Conservation (phyloP, 495 filamentous ascomycete genomes). For the Hypoxylon fragiforme region DNA sequence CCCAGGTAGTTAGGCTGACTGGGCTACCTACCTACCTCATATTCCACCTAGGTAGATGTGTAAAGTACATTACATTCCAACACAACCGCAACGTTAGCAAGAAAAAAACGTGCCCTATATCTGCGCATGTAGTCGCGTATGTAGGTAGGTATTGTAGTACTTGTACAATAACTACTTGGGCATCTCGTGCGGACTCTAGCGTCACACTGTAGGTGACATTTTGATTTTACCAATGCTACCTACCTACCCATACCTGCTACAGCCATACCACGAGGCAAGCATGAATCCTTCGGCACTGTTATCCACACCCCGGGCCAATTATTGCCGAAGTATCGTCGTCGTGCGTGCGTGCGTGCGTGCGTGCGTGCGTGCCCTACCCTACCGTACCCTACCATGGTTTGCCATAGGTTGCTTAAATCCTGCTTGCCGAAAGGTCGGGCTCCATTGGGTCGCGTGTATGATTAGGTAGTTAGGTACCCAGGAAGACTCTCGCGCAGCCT, state of each 20-base stretch:
- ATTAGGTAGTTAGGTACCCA: constrained; percentile 1
- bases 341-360: too few species aligned
- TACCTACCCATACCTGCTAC: constrained; percentile 4
- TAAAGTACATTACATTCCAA: background rate
- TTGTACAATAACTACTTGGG: too few species aligned
- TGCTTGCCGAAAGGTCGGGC: constrained; percentile 4
- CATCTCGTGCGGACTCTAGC: too few species aligned
- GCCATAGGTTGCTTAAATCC: background rate
- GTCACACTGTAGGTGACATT: too few species aligned
- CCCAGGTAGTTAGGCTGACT: background rate
- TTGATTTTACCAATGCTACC: too few species aligned
- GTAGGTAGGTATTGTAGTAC: too few species aligned
- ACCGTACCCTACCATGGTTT: constrained; percentile 15
- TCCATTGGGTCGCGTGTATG: constrained; percentile 8
- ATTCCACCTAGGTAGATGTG: too few species aligned
- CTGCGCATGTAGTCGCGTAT: constrained; percentile 1
- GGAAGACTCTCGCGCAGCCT: too few species aligned
- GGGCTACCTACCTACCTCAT: background rate
- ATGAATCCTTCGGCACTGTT: constrained; percentile 8
- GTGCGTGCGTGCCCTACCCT: too few species aligned
- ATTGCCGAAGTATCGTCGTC: too few species aligned
- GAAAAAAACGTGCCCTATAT: background rate
- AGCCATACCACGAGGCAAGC: constrained; percentile 17
- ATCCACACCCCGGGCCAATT: background rate
- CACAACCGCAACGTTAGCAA: background rate